Evolutionary conservation across 257 asterid species (phyloP), one percentile per base, ranked within the genome.

Genomic region (Gentiana macrophylla): DNA sequence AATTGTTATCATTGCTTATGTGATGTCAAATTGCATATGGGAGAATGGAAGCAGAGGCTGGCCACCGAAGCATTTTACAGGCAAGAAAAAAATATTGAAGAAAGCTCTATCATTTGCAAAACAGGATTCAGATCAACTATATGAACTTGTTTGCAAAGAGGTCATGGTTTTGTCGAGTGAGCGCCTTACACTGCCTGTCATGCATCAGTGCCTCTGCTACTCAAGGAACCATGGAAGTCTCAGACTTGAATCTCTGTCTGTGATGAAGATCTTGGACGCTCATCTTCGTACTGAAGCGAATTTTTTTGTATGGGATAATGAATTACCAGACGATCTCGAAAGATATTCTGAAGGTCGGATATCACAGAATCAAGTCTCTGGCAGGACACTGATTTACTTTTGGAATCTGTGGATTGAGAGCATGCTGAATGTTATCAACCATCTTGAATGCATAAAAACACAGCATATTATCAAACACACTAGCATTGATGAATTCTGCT

Each of bases 11-110:
- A 58, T 78, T 49, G 70, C 65, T 0, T 65, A 72, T 13, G 71
- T 72, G 35, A 60, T 85, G 49, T 62, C 67, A 1, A 68, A 65
- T 36, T 72, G 84, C 50, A 52, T 84, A 4, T 83, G 94, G 89
- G 48, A 41, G 6, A 57, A 67, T 15, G 68, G 70, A 44, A 55
- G 59, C 57, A 67, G 54, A 53, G 84, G 86, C 38, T 84, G 91
- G 94, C 82, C 86, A 8, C 35, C 71, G 38, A 80, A 80, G 72
- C 62, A 62, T 3, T 79, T 82, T 63, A 53, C 73, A 32, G 24
- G 46, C 0, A 76, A 72, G 63, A 70, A 58, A 35, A 68, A 56
- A 32, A 80, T 85, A 37, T 9, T 78, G 53, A 45, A 49, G 9
- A 76, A 70, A 63, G 80, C 77, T 4, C 55, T 52, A 47, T 68